Conservation (phyloP, 2,329 filamentous ascomycete species). For the Fusarium pilosicola region DNA sequence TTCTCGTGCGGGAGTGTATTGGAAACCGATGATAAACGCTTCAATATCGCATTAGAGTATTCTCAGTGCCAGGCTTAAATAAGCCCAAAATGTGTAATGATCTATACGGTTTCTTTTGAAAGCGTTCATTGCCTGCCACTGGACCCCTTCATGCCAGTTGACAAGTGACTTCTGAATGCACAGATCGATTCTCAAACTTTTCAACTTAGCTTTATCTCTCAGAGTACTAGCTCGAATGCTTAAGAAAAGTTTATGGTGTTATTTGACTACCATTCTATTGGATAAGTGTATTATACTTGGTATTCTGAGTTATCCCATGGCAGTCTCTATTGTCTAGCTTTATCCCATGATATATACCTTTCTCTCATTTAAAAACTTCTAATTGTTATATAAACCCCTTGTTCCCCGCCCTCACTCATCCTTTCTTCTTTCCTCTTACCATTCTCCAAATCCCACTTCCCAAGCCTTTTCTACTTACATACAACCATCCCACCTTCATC, state of each 20-base stretch:
- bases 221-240: no score
- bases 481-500: neutral
- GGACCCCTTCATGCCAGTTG: neutral
- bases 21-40: no score
- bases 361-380: neutral
- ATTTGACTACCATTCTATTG: neutral
- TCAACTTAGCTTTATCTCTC: neutral
- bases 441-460: neutral
- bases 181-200: neutral
- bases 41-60: neutral
- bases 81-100: neutral
- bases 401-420: accelerated
- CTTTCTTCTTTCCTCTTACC: accelerated
- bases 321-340: neutral
- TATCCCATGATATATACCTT: no score
- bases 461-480: neutral
- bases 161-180: neutral
- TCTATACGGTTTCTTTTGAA: neutral
- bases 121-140: no score
- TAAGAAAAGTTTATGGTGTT: accelerated
- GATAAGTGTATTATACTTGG: no score
- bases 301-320: neutral
- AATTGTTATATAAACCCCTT: neutral
- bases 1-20: neutral
- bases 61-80: neutral